These are phyloP conservation scores for Oryza coarctata DNA, from an alignment of 176 grass and related monocot species.

Conservation along the genomic window DNA sequence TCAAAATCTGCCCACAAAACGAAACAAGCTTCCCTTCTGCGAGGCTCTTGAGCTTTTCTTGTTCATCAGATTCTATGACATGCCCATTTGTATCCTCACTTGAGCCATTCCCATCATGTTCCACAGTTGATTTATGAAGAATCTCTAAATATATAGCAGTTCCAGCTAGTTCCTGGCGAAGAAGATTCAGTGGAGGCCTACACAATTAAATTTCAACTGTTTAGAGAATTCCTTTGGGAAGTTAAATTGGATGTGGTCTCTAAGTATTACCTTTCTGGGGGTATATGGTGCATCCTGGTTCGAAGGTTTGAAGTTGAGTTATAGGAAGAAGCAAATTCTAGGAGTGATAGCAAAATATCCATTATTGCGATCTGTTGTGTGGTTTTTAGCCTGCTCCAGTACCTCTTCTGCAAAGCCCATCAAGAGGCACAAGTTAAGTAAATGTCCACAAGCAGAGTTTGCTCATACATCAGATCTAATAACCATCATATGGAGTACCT, in stretches of 20 bases:
- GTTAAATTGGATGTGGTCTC: conserved; percentile 12
- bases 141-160: conserved; percentile 95
- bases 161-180: conserved; percentile 95
- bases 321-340: conserved; percentile 97
- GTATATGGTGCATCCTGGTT: conserved; percentile 89
- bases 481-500: conserved; percentile 48
- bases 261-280: conserved; percentile 67
- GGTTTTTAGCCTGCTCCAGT: conserved; percentile 79
- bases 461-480: not conserved
- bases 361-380: conserved; percentile 80
- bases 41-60: conserved; percentile 72
- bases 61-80: conserved; percentile 41
- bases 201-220: conserved; percentile 40
- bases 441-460: conserved; percentile 23
- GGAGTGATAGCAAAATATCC: conserved; percentile 90
- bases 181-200: conserved; percentile 92
- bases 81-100: conserved; percentile 42
- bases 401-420: conserved; percentile 73
- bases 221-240: conserved; percentile 21
- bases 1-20: conserved; percentile 89
- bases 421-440: conserved; percentile 31
- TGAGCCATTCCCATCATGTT: conserved; percentile 27
- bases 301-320: conserved; percentile 95
- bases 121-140: conserved; percentile 85
- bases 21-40: conserved; percentile 93